Base-by-base conservation (phyloP, 352 stramenopile species). In the Globisporangium nagaii region DNA sequence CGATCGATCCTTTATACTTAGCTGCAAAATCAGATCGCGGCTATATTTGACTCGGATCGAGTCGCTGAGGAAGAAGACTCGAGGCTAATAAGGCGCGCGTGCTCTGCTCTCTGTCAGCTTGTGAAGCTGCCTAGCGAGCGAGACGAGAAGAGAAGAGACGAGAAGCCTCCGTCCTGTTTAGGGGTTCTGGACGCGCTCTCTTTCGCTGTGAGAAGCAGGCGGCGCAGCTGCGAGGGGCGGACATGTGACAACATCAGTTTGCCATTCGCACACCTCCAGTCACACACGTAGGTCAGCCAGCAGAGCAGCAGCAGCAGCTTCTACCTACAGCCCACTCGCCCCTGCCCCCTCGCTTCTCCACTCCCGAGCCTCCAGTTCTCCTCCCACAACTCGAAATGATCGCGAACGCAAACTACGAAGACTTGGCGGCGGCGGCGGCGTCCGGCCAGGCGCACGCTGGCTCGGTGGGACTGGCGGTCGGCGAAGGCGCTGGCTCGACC, bases 201-300 rank as follows among this genome's bases (percentile, higher is more conserved):
- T 40, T 27, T 25, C 22, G 9, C 49, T 25, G 12, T 17, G 70
- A 48, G 63, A 59, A 44, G 39, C 68, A 63, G 24, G 22, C 30
- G 44, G 41, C 53, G 60, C 63, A 73, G 67, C 65, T 68, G 66
- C 59, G 55, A 53, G 54, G 43, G 25, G 11, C 44, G 13, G 55
- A 30, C 42, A 66, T 70, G 70, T 63, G 52, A 67, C 56, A 37
- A 60, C 54, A 63, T 62, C 70, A 86, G 75, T 82, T 81, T 84
- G 75, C 75, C 73, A 84, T 84, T 70, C 57, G 62, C 68, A 47
- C 31, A 43, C 62, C 59, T 41, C 47, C 24, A 44, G 42, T 13
- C 62, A 59, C 24, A 32, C 2, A 12, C 39, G 31, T 40, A 58
- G 52, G 31, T 39, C 41, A 13, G 31, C 51, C 47, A 66, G 54